These are phyloP conservation scores for Gossypium gossypioides DNA, from an alignment of 441 rosid species.

Conservation along the genomic window DNA sequence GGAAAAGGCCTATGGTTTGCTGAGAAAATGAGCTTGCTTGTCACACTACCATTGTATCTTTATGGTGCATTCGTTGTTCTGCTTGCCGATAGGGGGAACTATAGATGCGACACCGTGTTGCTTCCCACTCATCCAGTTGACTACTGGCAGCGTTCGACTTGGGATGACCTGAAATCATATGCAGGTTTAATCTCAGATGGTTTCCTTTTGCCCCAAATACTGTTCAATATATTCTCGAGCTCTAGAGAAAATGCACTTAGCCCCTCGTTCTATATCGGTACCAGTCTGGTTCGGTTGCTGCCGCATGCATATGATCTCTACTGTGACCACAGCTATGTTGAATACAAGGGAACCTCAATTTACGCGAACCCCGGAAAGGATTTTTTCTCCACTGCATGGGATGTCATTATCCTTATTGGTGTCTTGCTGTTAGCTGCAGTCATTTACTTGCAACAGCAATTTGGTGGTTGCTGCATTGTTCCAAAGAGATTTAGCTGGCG, in stretches of 20 bases:
- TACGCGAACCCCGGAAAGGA: not conserved
- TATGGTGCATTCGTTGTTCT: constrained; percentile 16
- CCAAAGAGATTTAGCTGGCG: not conserved
- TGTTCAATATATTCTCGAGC: constrained; percentile 18
- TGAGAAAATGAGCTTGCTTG: constrained; percentile 20
- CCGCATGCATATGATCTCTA: not conserved
- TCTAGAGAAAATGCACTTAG: constrained; percentile 1
- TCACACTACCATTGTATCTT: constrained; percentile 18
- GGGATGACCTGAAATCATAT: constrained; percentile 14
- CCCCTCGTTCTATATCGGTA: constrained; percentile 1
- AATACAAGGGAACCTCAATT: not conserved
- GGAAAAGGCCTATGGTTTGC: constrained; percentile 14
- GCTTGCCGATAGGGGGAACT: constrained; percentile 1
- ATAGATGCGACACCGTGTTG: not conserved
- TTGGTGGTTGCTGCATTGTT: constrained; percentile 1
- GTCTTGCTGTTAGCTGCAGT: not conserved
- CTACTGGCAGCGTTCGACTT: not conserved
- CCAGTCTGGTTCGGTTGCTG: not conserved
- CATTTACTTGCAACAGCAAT: not conserved
- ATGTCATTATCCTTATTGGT: not conserved
- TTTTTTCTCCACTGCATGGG: constrained; percentile 3
- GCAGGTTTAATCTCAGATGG: constrained; percentile 12
- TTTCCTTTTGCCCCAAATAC: constrained; percentile 29
- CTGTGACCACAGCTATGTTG: not conserved
- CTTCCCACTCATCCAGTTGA: not conserved